These are phyloP conservation scores for Flagelloscypha sp. DNA, from an alignment of 768 basidiomycete genomes.

Conservation along the genomic window DNA sequence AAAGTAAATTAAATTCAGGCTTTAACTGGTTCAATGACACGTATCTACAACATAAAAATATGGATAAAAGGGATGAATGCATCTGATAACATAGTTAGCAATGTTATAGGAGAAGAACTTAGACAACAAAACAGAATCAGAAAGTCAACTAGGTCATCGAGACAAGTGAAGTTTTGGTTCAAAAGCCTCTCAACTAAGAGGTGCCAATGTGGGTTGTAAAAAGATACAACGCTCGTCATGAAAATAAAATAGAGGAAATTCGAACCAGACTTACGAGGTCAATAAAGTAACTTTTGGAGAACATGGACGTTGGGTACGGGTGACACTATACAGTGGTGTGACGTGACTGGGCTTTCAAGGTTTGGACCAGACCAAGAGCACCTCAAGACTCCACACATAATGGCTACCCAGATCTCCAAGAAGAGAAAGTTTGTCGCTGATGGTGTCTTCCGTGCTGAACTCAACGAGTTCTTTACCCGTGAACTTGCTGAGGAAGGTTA, in stretches of 20 bases:
- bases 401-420: constrained; percentile 90
- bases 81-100: too few relatives aligned
- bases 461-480: constrained; percentile 97
- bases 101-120: neutral
- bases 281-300: constrained; percentile 2
- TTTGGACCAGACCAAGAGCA: neutral
- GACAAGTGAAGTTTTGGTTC: constrained; percentile 24
- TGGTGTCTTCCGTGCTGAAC: constrained; percentile 98
- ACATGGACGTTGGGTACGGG: constrained; percentile 1
- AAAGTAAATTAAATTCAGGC: too few relatives aligned
- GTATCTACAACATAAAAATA: too few relatives aligned
- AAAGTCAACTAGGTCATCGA: constrained; percentile 74
- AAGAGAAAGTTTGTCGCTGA: constrained; percentile 98
- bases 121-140: constrained; percentile 26
- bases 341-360: constrained; percentile 2
- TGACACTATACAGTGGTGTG: neutral
- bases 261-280: constrained; percentile 12
- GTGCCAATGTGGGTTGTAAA: constrained; percentile 71
- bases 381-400: constrained; percentile 29
- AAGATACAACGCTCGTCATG: constrained; percentile 77
- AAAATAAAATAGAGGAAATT: constrained; percentile 20
- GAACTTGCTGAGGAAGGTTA: constrained; percentile 99
- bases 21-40: too few relatives aligned
- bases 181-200: constrained; percentile 81
- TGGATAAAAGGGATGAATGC: too few relatives aligned